These are phyloP conservation scores for Colletotrichum euphorbiae DNA, from an alignment of 2,329 filamentous ascomycete species.

Conservation along the genomic window DNA sequence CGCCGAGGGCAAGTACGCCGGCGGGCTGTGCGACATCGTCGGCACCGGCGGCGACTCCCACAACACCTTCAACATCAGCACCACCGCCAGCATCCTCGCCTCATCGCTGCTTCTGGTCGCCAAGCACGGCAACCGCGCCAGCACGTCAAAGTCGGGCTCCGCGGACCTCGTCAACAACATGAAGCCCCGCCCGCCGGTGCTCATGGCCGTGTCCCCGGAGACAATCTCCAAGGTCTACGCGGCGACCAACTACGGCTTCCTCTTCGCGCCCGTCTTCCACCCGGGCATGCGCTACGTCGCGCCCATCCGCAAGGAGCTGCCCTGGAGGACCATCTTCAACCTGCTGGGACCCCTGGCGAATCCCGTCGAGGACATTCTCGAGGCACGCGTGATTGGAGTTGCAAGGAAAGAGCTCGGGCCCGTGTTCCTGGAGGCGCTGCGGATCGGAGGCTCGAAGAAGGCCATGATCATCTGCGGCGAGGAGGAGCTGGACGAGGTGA, in stretches of 20 bases:
- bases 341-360: slow-evolving; percentile 93
- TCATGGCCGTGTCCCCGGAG: slow-evolving; percentile 77
- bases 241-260: slow-evolving; percentile 89
- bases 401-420: slow-evolving; percentile 87
- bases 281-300: slow-evolving; percentile 93
- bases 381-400: slow-evolving; percentile 93
- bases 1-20: slow-evolving; percentile 79
- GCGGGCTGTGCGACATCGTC: slow-evolving; percentile 94
- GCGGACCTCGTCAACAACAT: slow-evolving; percentile 89
- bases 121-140: slow-evolving; percentile 96
- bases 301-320: slow-evolving; percentile 85
- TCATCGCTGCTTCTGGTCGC: slow-evolving; percentile 86
- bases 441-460: slow-evolving; percentile 80
- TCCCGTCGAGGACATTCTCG: slow-evolving; percentile 84
- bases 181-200: slow-evolving; percentile 76
- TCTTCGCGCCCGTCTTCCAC: slow-evolving; percentile 97
- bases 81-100: slow-evolving; percentile 91
- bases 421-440: slow-evolving; percentile 88
- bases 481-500: slow-evolving; percentile 95
- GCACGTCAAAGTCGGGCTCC: slow-evolving; percentile 94
- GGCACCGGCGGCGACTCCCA: slow-evolving; percentile 96
- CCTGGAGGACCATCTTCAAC: slow-evolving; percentile 98
- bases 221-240: slow-evolving; percentile 81
- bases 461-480: slow-evolving; percentile 92
- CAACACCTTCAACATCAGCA: slow-evolving; percentile 98